These are phyloP conservation scores for Dendrobium nobile DNA, from an alignment of 106 monocot genomes.

Conservation along the genomic window DNA sequence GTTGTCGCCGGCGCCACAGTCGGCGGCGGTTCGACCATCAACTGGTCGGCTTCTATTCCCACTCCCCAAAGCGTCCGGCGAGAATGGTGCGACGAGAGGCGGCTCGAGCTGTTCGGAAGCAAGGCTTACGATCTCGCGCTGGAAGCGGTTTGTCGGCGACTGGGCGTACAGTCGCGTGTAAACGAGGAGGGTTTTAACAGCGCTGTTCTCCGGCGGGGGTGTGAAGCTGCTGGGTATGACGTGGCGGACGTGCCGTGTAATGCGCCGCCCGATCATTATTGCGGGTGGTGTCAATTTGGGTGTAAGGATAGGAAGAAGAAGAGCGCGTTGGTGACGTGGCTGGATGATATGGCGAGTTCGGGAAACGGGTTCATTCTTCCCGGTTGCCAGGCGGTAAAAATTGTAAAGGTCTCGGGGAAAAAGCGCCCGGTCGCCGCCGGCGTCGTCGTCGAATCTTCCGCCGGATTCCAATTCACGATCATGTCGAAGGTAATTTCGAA, in stretches of 20 bases:
- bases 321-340: conserved; percentile 52
- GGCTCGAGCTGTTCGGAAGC: conserved; percentile 47
- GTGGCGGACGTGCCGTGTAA: conserved; percentile 34
- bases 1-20: conserved; percentile 48
- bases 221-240: conserved; percentile 36
- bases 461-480: conserved; percentile 10
- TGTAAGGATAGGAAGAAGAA: conserved; percentile 47
- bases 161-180: conserved; percentile 34
- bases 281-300: conserved; percentile 64
- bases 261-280: conserved; percentile 45
- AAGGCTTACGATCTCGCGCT: conserved; percentile 30
- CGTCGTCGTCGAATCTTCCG: conserved; percentile 9
- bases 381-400: conserved; percentile 14
- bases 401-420: not conserved
- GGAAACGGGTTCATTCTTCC: conserved; percentile 51
- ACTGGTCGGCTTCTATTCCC: conserved; percentile 59
- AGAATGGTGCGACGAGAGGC: conserved; percentile 25
- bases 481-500: conserved; percentile 12
- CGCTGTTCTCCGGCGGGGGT: conserved; percentile 33
- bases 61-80: conserved; percentile 34
- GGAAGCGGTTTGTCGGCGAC: conserved; percentile 48
- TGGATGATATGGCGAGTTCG: conserved; percentile 37
- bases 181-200: conserved; percentile 41
- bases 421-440: conserved; percentile 17
- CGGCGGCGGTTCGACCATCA: conserved; percentile 60